Evolutionary conservation across 352 stramenopile genomes (phyloP), one percentile per base, ranked within the genome.

Genomic region (Pythium vanterpoolii): DNA sequence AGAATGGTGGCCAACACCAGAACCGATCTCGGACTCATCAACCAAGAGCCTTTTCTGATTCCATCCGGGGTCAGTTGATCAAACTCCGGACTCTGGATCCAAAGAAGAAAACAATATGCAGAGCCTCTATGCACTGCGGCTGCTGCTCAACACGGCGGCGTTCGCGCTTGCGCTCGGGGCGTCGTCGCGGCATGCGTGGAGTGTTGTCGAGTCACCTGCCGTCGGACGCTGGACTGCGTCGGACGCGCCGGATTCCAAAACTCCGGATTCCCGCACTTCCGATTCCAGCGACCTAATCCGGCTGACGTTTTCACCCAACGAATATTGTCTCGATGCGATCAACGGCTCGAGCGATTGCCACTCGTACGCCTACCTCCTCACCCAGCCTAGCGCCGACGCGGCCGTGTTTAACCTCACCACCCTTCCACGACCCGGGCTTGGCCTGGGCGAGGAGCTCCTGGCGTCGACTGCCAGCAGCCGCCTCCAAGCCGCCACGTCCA

Each of bases 341-440:
- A 76, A 72, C n/a, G 63, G 75, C 18, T 71, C 52, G 24, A 69
- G 57, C 9, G 64, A 69, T 10, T 89, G 79, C 40, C 65, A 79
- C 16, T 45, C 52, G 48, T 76, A 76, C 43, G 65, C 73, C 3
- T 85, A 72, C 39, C 33, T 80, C 33, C 61, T 80, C 39, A 68
- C 67, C 9, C 68, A 72, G 33, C 18, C 53, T 27, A 27, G 21
- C 43, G 3, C 30, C 5, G 28, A 33, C 23, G 33, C 38, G 9
- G 4, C 56, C 0, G n/a, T 19, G 8, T 16, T 56, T 27, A 63
- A 63, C 27, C 31, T 54, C 21, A 26, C 26, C 18, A 46, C 18
- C 44, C n/a, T n/a, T n/a, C n/a, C n/a, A n/a, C n/a, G n/a, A n/a
- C 33, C 33, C 30, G 53, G 38, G 16, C 2, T 66, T 60, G 46